Base-by-base conservation (phyloP, 2,329 filamentous ascomycete genomes). In the Trichophyton verrucosum region DNA sequence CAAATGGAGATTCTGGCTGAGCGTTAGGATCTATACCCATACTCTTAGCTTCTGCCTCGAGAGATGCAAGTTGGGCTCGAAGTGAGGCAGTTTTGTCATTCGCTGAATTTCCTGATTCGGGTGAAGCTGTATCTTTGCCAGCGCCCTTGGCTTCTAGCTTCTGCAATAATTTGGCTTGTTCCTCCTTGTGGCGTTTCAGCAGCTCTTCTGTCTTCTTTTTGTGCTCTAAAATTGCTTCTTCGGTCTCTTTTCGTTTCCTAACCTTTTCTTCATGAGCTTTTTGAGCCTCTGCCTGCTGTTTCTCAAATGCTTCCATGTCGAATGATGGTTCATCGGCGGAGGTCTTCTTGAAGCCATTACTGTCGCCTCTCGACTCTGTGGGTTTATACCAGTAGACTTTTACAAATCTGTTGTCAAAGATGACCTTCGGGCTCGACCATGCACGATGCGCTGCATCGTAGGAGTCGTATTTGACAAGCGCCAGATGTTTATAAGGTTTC, bases 351-450 rank as follows among this genome's bases (percentile, higher is more conserved):
- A 66, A 67, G 15, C 65, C 66, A 57, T 72, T 72, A 17, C 64
- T 66, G 15, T 75, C 73, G 3, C 66, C 62, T 30, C 69, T 71
- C 20, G 66, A 66, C 15, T 73, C 72, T 46, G 38, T 47, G 3
- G 78, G 74, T 64, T 80, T 81, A 67, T 81, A 77, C 82, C 82
- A 85, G 66, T 83, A 84, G 1, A 85, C 81, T 65, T 85, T 85
- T 58, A 85, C 82, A 64, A 85, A 85, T 2, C 83, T 75, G 63
- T 85, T 85, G 64, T 84, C 82, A 64, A 85, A 85, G 17, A 85
- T 80, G 59, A 80, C 80, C 68, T 84, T 84, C 0, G 83, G 82
- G 62, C 81, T 84, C 17, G 80, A 76, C 72, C 82, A 84, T 1
- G 83, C 83, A 30, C 74, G 73, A 62, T 76, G 77, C 7, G 82